Evolutionary conservation across 495 filamentous ascomycete genomes (phyloP).

Genomic region (Aspergillus heteromorphus): DNA sequence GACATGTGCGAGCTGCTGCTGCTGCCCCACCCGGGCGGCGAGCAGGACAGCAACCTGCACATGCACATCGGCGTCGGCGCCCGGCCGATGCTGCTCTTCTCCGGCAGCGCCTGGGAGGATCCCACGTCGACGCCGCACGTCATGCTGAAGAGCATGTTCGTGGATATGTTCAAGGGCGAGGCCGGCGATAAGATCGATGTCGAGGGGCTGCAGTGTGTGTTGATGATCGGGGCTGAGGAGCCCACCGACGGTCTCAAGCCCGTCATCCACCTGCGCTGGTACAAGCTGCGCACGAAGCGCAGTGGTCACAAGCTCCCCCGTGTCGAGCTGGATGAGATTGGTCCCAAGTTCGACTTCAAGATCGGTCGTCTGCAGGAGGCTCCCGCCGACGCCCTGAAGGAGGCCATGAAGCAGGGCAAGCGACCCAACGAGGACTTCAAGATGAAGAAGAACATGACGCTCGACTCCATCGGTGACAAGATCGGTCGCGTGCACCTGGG

Average conservation of each 20-base stretch:
- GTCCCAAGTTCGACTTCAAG: slow-evolving; percentile 89
- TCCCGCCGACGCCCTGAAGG: slow-evolving; percentile 73
- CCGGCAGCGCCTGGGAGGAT: slow-evolving; percentile 78
- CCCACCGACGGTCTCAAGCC: slow-evolving; percentile 58
- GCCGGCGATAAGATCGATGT: slow-evolving; percentile 77
- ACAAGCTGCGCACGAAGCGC: slow-evolving; percentile 76
- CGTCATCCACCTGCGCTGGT: slow-evolving; percentile 73
- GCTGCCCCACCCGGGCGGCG: slow-evolving; percentile 58
- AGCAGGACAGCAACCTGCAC: slow-evolving; percentile 68
- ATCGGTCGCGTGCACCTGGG: slow-evolving; percentile 87
- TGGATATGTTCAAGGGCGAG: slow-evolving; percentile 85
- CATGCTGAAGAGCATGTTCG: slow-evolving; percentile 77
- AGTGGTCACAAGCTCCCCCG: slow-evolving; percentile 81
- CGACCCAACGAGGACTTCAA: slow-evolving; percentile 49
- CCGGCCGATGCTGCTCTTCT: slow-evolving; percentile 83
- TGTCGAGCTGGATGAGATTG: slow-evolving; percentile 92
- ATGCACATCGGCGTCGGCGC: slow-evolving; percentile 64
- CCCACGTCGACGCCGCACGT: slow-evolving; percentile 67
- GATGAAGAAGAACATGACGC: slow-evolving; percentile 92
- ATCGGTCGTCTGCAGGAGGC: slow-evolving; percentile 76
- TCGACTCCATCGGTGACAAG: slow-evolving; percentile 91
- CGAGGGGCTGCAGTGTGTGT: slow-evolving; percentile 84
- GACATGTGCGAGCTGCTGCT: slow-evolving; percentile 91
- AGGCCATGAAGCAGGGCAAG: slow-evolving; percentile 82
- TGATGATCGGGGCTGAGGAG: slow-evolving; percentile 77